Percentiles rank a stretch among this genome's conserved stretches.
phyloP scores from a whole-genome alignment of 805 yeast genomes.

The Teunomyces panamensis region DNA sequence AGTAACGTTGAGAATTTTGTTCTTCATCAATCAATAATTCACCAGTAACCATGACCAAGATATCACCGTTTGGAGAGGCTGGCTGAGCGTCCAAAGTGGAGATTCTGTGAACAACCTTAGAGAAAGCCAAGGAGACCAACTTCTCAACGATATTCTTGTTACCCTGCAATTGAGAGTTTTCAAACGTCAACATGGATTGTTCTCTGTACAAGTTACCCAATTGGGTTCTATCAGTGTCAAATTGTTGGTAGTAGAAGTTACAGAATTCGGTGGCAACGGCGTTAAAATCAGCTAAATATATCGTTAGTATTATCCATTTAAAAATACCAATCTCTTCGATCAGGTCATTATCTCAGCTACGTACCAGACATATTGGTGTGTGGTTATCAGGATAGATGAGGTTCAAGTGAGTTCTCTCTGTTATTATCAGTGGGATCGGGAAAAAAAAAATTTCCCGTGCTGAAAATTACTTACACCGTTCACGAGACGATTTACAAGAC shows the following conservation, averaged over 20 bases:
- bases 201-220: constrained; percentile 94
- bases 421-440: not conserved
- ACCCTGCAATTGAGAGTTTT: constrained; percentile 92
- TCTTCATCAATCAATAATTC: constrained; percentile 91
- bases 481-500: not conserved
- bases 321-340: not conserved
- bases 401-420: not conserved
- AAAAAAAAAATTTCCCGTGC: constrained; percentile 1
- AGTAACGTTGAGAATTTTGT: constrained; percentile 91
- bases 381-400: not conserved
- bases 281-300: constrained; percentile 37
- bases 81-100: constrained; percentile 98
- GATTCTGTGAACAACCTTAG: constrained; percentile 88
- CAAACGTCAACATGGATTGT: constrained; percentile 96
- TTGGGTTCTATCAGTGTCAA: constrained; percentile 88
- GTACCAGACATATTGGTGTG: constrained; percentile 27
- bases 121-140: constrained; percentile 83
- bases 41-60: constrained; percentile 96
- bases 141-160: constrained; percentile 91
- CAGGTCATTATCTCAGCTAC: constrained; percentile 7
- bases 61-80: constrained; percentile 88
- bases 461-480: not conserved
- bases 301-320: constrained; percentile 3
- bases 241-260: constrained; percentile 91
- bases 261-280: constrained; percentile 75